A percentile compares a stretch with the other conserved stretches of the same genome.
Conservation (phyloP, 2,329 filamentous ascomycete species). For the Colletotrichum sidae region DNA sequence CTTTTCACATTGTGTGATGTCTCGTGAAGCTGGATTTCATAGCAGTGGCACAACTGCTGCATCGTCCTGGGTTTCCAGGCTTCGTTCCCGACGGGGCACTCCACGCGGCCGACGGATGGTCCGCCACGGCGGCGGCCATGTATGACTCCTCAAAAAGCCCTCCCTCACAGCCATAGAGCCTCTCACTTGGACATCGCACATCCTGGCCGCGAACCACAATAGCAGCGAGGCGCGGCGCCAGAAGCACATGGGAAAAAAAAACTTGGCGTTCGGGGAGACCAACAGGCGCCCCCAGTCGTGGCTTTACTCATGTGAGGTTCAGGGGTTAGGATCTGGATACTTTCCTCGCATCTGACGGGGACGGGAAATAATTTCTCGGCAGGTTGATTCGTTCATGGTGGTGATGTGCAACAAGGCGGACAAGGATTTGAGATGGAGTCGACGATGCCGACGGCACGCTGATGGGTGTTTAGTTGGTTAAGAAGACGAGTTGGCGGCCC, state of each 20-base stretch:
- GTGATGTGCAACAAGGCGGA: no score
- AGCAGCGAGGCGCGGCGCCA: neutral
- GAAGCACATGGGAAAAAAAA: conserved; percentile 19
- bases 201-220: conserved; percentile 22
- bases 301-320: neutral
- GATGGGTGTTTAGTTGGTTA: no score
- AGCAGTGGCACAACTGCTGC: no score
- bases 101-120: neutral
- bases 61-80: no score
- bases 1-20: neutral
- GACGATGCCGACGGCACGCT: no score
- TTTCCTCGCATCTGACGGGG: no score
- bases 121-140: neutral
- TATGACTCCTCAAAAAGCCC: conserved; percentile 14
- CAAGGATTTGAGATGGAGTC: no score
- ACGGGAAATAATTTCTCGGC: no score
- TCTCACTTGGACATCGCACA: conserved; percentile 1
- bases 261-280: neutral
- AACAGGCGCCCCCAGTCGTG: neutral
- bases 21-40: no score
- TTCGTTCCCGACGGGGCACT: no score
- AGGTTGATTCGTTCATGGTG: conserved; percentile 2
- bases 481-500: no score
- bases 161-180: conserved; percentile 4
- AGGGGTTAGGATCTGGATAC: neutral